Evolutionary conservation across 192 early-diverging fungal species (phyloP), one percentile per base, ranked within the genome.

Genomic region (Coemansia pectinata): DNA sequence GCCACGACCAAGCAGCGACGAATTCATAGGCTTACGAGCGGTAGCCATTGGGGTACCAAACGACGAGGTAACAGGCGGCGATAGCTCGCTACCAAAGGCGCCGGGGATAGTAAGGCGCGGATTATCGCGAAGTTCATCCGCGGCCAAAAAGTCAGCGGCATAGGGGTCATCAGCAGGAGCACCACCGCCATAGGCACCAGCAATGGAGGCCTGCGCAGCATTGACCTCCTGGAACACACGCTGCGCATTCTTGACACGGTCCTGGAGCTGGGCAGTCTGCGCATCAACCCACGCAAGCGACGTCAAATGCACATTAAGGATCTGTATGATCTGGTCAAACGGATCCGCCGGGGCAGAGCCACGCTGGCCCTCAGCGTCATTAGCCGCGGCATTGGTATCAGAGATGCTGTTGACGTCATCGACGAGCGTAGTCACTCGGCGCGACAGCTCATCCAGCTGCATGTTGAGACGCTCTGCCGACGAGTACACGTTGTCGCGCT

Each of bases 271-370:
- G 29, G 57, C 50, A 1, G 81, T 83, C 70, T 83, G 70, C 62
- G 70, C n/a, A n/a, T 98, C 95, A 14, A 99, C 88, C 97, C 97
- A 99, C 78, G 96, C 91, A 31, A 99, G 85, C 48, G 94, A 91
- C 21, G 91, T 88, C 79, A 98, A 85, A 71, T 99, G 97, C 14
- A 87, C 83, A 70, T 98, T 95, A 65, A 99, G 85, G 61, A 99
- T 95, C 71, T 90, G 85, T 21, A 92, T 89, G 62, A 99, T 95
- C 74, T 96, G 89, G 38, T 79, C 78, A 50, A 93, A 74, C 38
- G 89, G 84, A 67, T 85, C 87, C 2, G 67, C 68, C 12, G 66
- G 55, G 5, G 67, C 65, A 1, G 57, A 63, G 5, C 50, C 23
- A 21, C 62, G 63, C 65, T 69, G 71, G 33, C 55, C 71, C 36